Evolutionary conservation across 306 rosid species (phyloP).

Genomic region (Trifolium pratense): DNA sequence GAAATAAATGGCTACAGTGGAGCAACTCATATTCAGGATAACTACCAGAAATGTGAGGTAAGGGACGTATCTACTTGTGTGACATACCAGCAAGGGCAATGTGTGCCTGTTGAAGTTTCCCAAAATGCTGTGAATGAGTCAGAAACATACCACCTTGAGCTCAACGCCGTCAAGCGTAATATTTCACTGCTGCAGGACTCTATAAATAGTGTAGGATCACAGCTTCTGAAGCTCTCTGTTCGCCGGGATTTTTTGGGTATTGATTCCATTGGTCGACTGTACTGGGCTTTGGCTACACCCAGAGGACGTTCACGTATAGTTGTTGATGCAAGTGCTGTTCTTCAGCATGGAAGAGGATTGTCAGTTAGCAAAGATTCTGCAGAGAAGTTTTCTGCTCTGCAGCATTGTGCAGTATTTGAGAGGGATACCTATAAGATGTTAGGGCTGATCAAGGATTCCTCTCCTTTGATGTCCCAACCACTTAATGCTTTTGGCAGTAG

Average conservation of each 20-base stretch:
- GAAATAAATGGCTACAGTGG: constrained; percentile 59
- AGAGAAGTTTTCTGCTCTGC: constrained; percentile 45
- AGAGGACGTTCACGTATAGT: constrained; percentile 60
- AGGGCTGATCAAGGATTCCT: constrained; percentile 50
- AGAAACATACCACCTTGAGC: constrained; percentile 63
- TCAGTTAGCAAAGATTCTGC: constrained; percentile 39
- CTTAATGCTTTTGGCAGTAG: constrained; percentile 41
- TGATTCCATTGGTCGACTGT: constrained; percentile 76
- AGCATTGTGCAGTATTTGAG: constrained; percentile 49
- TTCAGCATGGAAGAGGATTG: constrained; percentile 45
- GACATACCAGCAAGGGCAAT: constrained; percentile 58
- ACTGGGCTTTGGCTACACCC: constrained; percentile 73
- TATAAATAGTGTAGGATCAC: constrained; percentile 58
- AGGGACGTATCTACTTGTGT: constrained; percentile 48
- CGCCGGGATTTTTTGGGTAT: constrained; percentile 86
- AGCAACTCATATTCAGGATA: constrained; percentile 50
- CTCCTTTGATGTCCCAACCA: constrained; percentile 48
- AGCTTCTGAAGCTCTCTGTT: constrained; percentile 68
- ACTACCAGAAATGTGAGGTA: constrained; percentile 54
- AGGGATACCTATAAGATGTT: constrained; percentile 39
- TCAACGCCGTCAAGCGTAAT: constrained; percentile 69
- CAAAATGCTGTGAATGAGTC: constrained; percentile 57
- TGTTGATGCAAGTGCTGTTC: constrained; percentile 66
- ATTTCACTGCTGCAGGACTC: constrained; percentile 67
- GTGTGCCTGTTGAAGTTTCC: constrained; percentile 47